Evolutionary conservation across 2,329 filamentous ascomycete species (phyloP), one percentile per base, ranked within the genome.

Genomic region (Dichotomopilus funicola): DNA sequence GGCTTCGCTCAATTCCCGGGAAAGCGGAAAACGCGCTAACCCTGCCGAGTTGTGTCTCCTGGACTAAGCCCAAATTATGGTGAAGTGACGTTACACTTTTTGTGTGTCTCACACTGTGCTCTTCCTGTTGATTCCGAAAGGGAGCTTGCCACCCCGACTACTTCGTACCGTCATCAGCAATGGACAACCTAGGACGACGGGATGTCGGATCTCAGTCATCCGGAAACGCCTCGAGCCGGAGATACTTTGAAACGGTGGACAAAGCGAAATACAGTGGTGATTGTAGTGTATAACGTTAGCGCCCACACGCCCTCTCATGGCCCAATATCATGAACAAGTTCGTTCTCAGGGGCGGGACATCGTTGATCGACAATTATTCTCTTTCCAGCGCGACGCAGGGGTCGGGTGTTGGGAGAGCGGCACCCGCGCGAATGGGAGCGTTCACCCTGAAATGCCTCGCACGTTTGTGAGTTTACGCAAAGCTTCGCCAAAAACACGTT

Each of bases 141-240:
- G 11, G 13, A 38, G 37, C 13, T 52, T 52, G 50, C 50, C 50
- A 52, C 50, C 19, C n/a, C 19, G 35, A 41, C 34, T n/a, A 37
- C 41, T 38, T 51, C 31, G 31, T 34, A 40, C 40, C 13, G 33
- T 31, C 5, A 31, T 27, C 3, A 5, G 4, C 7, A 6, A 37
- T 34, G 38, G 11, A 35, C 35, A 10, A 27, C 19, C 19, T 27
- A 27, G 19, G 19, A 27, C 19, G 19, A 27, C 19, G 19, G 19
- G 19, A 13, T 52, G 42, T 52, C 50, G 45, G 50, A 52, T 52
- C 50, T 45, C 50, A 52, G 27, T 36, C 19, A 27, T 27, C 19
- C 19, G 19, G 19, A 27, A 27, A 27, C 19, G 19, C 19, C 19
- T 27, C 19, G 19, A 27, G 19, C 19, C 19, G 19, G 19, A 38